phyloP scores from a whole-genome alignment of 2,329 filamentous ascomycete genomes.

The Paraconiothyrium sp. region DNA sequence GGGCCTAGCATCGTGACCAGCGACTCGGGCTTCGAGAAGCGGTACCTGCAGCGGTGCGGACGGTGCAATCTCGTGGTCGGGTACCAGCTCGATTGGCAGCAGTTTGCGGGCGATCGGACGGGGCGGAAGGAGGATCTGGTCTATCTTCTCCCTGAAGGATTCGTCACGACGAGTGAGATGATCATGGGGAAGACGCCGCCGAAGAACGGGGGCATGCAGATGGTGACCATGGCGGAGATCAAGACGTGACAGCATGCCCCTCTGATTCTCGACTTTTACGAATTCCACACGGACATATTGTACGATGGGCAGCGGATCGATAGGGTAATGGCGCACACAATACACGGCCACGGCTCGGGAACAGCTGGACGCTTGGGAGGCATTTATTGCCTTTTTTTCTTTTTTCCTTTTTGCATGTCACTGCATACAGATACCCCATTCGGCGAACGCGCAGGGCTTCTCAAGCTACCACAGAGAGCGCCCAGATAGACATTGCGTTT shows the following conservation, averaged over 20 bases:
- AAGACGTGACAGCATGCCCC: conserved; percentile 22
- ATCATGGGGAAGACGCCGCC: conserved; percentile 48
- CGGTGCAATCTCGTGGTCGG: conserved; percentile 69
- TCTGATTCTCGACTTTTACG: no score
- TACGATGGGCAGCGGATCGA: not conserved
- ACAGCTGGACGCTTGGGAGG: not conserved
- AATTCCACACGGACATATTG: not conserved
- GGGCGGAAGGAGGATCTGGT: conserved; percentile 59
- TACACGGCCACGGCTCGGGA: conserved; percentile 1
- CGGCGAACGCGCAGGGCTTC: conserved; percentile 46
- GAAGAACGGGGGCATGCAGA: conserved; percentile 21
- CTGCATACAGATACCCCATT: conserved; percentile 40
- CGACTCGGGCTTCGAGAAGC: conserved; percentile 74
- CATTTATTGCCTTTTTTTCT: not conserved
- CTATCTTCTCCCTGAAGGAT: conserved; percentile 69
- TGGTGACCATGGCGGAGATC: conserved; percentile 33
- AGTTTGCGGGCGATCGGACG: conserved; percentile 50
- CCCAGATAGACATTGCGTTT: conserved; percentile 38
- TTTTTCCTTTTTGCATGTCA: conserved; percentile 4
- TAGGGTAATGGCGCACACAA: not conserved
- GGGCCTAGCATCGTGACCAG: conserved; percentile 63
- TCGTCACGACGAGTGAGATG: conserved; percentile 68
- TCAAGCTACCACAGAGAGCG: conserved; percentile 37
- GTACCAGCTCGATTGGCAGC: conserved; percentile 67
- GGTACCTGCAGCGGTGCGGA: conserved; percentile 66